Evolutionary conservation across 768 basidiomycete species (phyloP).

Genomic region (Boletus vermiculosoides): DNA sequence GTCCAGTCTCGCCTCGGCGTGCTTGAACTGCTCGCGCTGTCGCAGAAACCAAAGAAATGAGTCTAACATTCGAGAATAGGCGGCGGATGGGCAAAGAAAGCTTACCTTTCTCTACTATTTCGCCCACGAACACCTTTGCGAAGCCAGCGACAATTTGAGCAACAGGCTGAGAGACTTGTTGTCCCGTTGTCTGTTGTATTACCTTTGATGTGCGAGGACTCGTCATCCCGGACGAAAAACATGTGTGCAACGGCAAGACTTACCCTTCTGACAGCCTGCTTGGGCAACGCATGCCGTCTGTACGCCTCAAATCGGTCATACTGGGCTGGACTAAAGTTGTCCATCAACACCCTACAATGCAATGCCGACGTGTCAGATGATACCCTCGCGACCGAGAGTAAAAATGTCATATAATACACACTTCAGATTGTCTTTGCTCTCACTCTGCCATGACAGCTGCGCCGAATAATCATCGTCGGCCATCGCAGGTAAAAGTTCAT

Average conservation of each 20-base stretch:
- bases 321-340: conserved; percentile 79
- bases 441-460: conserved; percentile 79
- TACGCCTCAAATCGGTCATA: conserved; percentile 91
- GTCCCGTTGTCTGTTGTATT: conserved; percentile 76
- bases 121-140: conserved; percentile 89
- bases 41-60: not conserved
- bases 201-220: conserved; percentile 45
- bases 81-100: not conserved
- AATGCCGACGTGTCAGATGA: not conserved
- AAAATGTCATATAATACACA: conserved; percentile 31
- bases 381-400: not conserved
- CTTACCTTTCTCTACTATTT: conserved; percentile 84
- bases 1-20: conserved; percentile 69
- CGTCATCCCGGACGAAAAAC: not conserved
- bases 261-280: conserved; percentile 80
- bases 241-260: conserved; percentile 2
- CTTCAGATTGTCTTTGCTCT: conserved; percentile 88
- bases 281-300: conserved; percentile 77
- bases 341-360: conserved; percentile 74
- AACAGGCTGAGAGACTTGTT: conserved; percentile 83
- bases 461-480: conserved; percentile 88
- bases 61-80: not conserved
- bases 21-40: conserved; percentile 75
- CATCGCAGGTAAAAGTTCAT: conserved; percentile 80
- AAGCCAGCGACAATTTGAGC: conserved; percentile 90